These are phyloP conservation scores for Vigna angularis DNA, from an alignment of 306 rosid species.

Conservation along the genomic window DNA sequence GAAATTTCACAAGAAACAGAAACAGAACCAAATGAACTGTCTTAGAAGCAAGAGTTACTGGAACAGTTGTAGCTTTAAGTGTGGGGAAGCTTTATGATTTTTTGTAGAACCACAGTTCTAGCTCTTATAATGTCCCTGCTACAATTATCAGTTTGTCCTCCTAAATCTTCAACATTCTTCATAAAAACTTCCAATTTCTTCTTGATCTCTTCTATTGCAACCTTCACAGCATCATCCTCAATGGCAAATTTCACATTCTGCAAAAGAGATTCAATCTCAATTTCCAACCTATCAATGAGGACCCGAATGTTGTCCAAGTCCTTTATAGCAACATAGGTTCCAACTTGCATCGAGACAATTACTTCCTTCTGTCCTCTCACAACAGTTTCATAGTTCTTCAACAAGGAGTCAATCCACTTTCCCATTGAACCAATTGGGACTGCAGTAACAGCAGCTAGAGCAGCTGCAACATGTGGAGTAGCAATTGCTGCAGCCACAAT, in stretches of 20 bases:
- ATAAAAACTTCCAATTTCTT: constrained; percentile 71
- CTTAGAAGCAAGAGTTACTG: constrained; percentile 31
- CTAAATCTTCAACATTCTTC: constrained; percentile 84
- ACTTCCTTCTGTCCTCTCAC: constrained; percentile 77
- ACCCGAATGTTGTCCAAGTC: constrained; percentile 82
- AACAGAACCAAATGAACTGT: constrained; percentile 18
- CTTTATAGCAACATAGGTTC: constrained; percentile 81
- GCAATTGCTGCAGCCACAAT: constrained; percentile 92
- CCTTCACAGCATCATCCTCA: constrained; percentile 68
- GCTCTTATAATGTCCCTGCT: constrained; percentile 83
- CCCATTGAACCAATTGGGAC: constrained; percentile 87
- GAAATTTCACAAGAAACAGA: constrained; percentile 43
- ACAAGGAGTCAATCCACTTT: constrained; percentile 79
- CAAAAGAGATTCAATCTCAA: constrained; percentile 63
- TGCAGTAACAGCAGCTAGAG: constrained; percentile 78
- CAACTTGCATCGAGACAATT: constrained; percentile 70
- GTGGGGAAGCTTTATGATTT: constrained; percentile 75
- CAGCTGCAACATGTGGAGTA: constrained; percentile 83
- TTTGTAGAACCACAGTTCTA: constrained; percentile 88
- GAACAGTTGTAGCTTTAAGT: constrained; percentile 37
- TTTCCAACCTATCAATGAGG: constrained; percentile 67
- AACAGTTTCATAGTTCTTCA: constrained; percentile 78
- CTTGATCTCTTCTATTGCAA: constrained; percentile 80
- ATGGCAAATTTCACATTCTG: constrained; percentile 66
- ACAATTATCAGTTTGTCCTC: constrained; percentile 74